Conservation (phyloP, 306 rosid species). For the Trifolium dubium region DNA sequence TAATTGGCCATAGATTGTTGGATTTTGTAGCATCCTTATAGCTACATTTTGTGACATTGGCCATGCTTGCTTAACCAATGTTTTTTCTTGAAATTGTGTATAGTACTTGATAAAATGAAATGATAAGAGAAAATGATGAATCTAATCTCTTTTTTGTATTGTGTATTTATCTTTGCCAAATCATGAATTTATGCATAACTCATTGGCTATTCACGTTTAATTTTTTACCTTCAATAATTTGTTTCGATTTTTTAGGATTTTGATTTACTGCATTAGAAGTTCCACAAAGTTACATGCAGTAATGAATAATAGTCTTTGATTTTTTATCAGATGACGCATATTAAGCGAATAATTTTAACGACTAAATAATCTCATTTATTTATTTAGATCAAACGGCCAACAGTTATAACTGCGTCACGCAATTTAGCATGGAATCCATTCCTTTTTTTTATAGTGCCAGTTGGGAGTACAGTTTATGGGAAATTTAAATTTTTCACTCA, state of each 20-base stretch:
- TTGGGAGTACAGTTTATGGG: constrained; percentile 10
- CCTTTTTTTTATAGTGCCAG: constrained; percentile 7
- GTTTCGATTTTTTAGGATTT: background rate
- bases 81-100: constrained; percentile 14
- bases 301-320: too few relatives aligned
- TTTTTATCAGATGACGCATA: too few relatives aligned
- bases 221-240: constrained; percentile 24
- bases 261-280: too few relatives aligned
- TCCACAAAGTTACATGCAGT: too few relatives aligned
- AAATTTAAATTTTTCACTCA: constrained; percentile 5
- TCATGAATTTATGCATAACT: constrained; percentile 40
- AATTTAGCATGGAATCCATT: too few relatives aligned
- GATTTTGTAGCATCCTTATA: background rate
- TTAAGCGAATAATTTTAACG: too few relatives aligned
- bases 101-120: too few relatives aligned
- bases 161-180: constrained; percentile 11
- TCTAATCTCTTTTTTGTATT: constrained; percentile 22
- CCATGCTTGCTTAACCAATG: constrained; percentile 26
- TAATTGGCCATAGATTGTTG: constrained; percentile 50
- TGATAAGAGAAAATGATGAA: background rate
- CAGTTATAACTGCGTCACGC: too few relatives aligned
- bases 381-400: too few relatives aligned
- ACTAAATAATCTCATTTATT: too few relatives aligned
- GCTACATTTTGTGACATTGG: background rate
- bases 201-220: constrained; percentile 35